Conservation (phyloP, 2,329 filamentous ascomycete species). For the Beauveria australis region DNA sequence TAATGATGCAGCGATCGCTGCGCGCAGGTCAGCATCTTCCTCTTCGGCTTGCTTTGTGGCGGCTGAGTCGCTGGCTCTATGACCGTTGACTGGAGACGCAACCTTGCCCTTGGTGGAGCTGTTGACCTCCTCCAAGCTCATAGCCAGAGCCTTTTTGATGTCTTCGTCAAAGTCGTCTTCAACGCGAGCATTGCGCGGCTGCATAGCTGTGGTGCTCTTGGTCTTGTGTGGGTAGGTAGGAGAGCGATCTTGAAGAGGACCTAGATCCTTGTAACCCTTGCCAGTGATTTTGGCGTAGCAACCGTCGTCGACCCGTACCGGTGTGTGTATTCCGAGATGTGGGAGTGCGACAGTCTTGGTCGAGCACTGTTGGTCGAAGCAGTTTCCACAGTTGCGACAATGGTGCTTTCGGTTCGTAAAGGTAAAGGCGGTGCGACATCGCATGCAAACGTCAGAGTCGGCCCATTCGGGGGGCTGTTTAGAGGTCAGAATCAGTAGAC, state of each 20-base stretch:
- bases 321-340: slow-evolving; percentile 83
- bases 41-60: slow-evolving; percentile 56
- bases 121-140: slow-evolving; percentile 93
- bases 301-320: slow-evolving; percentile 91
- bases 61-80: slow-evolving; percentile 29
- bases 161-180: slow-evolving; percentile 94
- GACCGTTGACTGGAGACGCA: slow-evolving; percentile 40
- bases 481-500: neutral
- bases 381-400: slow-evolving; percentile 94
- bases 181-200: slow-evolving; percentile 79
- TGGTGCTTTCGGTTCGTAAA: slow-evolving; percentile 99
- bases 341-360: slow-evolving; percentile 81
- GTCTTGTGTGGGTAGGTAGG: slow-evolving; percentile 52
- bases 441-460: slow-evolving; percentile 97
- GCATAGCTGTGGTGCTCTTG: slow-evolving; percentile 63
- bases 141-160: slow-evolving; percentile 83
- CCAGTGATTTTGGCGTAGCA: slow-evolving; percentile 86
- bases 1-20: slow-evolving; percentile 88
- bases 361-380: slow-evolving; percentile 93
- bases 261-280: slow-evolving; percentile 39
- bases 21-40: slow-evolving; percentile 86
- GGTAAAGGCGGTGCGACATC: slow-evolving; percentile 88
- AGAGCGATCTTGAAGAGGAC: slow-evolving; percentile 40
- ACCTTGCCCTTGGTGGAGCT: slow-evolving; percentile 66
- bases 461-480: slow-evolving; percentile 86